phyloP scores from a whole-genome alignment of 2,329 filamentous ascomycete species.

The Paraphoma chrysanthemicola region DNA sequence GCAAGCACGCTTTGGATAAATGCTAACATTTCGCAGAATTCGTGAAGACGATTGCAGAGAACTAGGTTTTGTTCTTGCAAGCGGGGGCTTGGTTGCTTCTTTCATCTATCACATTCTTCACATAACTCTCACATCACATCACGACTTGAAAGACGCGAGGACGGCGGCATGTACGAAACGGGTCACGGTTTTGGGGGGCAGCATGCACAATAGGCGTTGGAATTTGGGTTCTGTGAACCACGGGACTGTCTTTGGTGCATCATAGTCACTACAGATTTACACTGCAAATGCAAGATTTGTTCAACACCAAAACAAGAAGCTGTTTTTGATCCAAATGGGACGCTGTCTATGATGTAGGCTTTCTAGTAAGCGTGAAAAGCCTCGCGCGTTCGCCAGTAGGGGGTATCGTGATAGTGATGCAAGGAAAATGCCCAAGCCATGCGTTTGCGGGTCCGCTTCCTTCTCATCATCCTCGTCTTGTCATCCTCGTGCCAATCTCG shows the following conservation, averaged over 20 bases:
- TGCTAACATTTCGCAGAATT: constrained; percentile 35
- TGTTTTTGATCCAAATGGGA: constrained; percentile 42
- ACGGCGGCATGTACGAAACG: constrained; percentile 29
- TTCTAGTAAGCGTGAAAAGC: constrained; percentile 39
- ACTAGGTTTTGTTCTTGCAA: constrained; percentile 28
- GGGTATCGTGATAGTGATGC: constrained; percentile 34
- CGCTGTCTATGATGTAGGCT: constrained; percentile 36
- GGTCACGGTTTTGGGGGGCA: constrained; percentile 25
- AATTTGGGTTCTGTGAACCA: constrained; percentile 2
- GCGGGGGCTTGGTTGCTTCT: background rate
- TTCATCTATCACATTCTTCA: constrained; percentile 7
- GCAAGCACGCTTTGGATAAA: background rate
- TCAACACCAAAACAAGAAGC: constrained; percentile 10
- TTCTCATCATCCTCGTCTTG: background rate
- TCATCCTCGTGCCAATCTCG: background rate
- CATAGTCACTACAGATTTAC: constrained; percentile 7
- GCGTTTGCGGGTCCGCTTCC: too few species aligned
- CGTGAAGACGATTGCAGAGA: constrained; percentile 50
- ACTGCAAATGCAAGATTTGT: background rate
- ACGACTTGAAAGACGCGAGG: constrained; percentile 6
- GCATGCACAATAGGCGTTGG: constrained; percentile 42
- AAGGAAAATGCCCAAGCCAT: background rate
- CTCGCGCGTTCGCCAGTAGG: constrained; percentile 39
- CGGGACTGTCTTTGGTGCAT: background rate
- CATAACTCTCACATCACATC: background rate